A percentile compares a stretch with the other conserved stretches of the same genome.
Conservation (phyloP, 192 early-diverging fungal genomes). For the Cetraspora pellucida region DNA sequence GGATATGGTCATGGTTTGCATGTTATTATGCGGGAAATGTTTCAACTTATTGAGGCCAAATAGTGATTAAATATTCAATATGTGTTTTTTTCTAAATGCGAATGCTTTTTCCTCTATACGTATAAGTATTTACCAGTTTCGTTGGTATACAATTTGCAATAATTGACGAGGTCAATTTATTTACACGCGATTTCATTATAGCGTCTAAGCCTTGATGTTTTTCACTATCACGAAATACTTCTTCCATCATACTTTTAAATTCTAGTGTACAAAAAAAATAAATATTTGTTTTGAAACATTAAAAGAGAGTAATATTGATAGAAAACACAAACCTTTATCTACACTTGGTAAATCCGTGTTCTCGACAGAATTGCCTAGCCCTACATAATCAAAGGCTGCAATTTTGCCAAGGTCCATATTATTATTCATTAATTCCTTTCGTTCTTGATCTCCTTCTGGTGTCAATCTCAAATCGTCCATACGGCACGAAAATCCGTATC, state of each 20-base stretch:
- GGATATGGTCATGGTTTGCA: constrained; percentile 98
- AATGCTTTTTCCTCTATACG: too few species aligned
- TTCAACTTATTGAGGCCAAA: constrained; percentile 43
- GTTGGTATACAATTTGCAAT: constrained; percentile 78
- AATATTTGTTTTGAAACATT: background rate
- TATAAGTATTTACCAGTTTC: constrained; percentile 46
- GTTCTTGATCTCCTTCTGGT: constrained; percentile 72
- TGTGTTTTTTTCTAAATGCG: too few species aligned
- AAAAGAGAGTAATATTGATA: background rate
- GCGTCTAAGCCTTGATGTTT: constrained; percentile 89
- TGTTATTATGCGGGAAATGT: constrained; percentile 94
- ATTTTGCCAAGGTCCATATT: constrained; percentile 67
- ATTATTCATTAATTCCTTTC: constrained; percentile 71
- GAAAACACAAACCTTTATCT: background rate
- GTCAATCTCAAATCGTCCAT: constrained; percentile 98
- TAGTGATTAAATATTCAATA: too few species aligned
- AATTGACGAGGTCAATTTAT: constrained; percentile 78
- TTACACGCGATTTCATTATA: constrained; percentile 82
- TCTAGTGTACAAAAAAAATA: constrained; percentile 41
- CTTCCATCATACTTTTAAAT: constrained; percentile 77
- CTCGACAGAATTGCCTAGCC: constrained; percentile 47
- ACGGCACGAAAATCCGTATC: constrained; percentile 91
- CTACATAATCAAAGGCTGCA: constrained; percentile 75
- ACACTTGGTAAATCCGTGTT: constrained; percentile 4
- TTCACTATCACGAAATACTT: constrained; percentile 80